phyloP scores from a whole-genome alignment of 148 eudicot genomes.

The Arbutus unedo region DNA sequence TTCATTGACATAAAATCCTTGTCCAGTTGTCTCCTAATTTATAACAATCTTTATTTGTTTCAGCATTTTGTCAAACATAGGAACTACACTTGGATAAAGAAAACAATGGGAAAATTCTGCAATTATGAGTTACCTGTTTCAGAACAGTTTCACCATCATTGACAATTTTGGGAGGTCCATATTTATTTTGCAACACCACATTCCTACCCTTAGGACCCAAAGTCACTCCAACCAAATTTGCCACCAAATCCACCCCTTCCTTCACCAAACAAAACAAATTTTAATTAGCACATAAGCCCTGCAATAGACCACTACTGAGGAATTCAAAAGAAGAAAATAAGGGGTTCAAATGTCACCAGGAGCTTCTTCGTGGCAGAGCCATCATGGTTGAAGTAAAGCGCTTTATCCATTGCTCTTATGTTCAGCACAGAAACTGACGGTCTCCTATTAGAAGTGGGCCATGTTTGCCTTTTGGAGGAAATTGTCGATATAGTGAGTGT shows the following conservation, averaged over 20 bases:
- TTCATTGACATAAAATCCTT: neutral
- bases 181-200: conserved; percentile 83
- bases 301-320: neutral
- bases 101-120: neutral
- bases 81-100: neutral
- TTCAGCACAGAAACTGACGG: conserved; percentile 17
- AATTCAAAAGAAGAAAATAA: neutral
- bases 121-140: conserved; percentile 50
- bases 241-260: conserved; percentile 90
- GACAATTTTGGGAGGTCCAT: conserved; percentile 97
- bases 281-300: neutral
- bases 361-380: conserved; percentile 78
- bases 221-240: conserved; percentile 83
- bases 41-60: neutral
- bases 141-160: conserved; percentile 97
- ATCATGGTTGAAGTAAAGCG: conserved; percentile 79
- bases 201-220: conserved; percentile 97
- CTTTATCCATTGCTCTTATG: conserved; percentile 65
- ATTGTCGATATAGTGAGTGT: conserved; percentile 35
- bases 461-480: conserved; percentile 25
- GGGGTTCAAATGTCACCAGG: conserved; percentile 39
- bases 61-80: neutral
- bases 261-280: conserved; percentile 23
- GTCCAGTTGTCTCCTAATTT: neutral
- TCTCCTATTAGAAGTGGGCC: conserved; percentile 21